Percentiles rank a stretch among this genome's conserved stretches.
These are phyloP conservation scores for Aspergillus ellipticus DNA, from an alignment of 495 filamentous ascomycete species.

Conservation along the genomic window DNA sequence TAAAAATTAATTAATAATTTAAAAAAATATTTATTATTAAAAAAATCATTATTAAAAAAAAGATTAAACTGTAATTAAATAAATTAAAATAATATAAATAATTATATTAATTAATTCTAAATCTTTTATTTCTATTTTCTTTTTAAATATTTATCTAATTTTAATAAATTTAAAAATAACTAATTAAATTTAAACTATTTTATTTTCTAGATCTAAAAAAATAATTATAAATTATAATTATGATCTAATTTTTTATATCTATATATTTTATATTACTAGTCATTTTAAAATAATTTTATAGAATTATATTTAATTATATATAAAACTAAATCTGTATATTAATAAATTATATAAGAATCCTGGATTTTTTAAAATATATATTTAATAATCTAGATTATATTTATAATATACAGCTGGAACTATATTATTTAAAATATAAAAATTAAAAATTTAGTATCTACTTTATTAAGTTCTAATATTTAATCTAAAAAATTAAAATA, in stretches of 20 bases:
- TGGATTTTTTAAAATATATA: neutral
- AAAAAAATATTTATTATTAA: neutral
- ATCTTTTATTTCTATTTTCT: neutral
- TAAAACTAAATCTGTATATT: too few species aligned
- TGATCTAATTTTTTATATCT: neutral
- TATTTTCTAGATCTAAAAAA: neutral
- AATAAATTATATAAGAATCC: too few species aligned
- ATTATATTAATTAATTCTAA: neutral
- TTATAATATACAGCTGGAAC: neutral
- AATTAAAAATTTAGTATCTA: neutral
- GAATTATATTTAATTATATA: too few species aligned
- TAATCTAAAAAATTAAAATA: neutral
- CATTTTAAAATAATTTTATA: too few species aligned
- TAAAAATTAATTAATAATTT: neutral
- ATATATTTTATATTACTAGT: neutral
- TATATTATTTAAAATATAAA: neutral
- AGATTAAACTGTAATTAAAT: conserved; percentile 1
- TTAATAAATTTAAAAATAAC: neutral
- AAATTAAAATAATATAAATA: neutral
- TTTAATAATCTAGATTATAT: neutral
- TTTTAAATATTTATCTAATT: neutral
- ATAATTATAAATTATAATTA: neutral
- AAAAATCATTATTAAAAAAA: neutral
- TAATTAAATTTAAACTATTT: neutral
- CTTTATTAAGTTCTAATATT: neutral